Evolutionary conservation across 2,329 filamentous ascomycete species (phyloP).

Genomic region (Aureobasidium sp.): DNA sequence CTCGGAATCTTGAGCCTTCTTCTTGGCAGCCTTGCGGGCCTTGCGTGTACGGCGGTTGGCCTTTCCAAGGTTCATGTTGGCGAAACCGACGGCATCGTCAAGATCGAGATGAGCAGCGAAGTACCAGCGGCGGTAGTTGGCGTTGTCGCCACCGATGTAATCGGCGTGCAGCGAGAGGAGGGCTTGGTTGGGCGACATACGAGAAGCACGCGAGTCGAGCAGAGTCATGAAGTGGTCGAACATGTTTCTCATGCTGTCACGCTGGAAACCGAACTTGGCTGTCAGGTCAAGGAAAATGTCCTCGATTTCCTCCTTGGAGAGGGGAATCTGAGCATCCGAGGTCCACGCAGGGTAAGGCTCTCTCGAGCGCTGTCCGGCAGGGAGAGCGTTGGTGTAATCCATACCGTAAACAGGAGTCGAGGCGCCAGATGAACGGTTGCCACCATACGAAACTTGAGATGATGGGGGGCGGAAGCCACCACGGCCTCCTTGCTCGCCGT

Average conservation of each 20-base stretch:
- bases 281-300: slow-evolving; percentile 95
- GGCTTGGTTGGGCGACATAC: slow-evolving; percentile 98
- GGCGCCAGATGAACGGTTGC: slow-evolving; percentile 89
- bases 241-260: slow-evolving; percentile 99
- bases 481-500: slow-evolving; percentile 64
- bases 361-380: slow-evolving; percentile 81
- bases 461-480: slow-evolving; percentile 91
- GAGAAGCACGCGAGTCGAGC: slow-evolving; percentile 88
- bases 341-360: slow-evolving; percentile 99
- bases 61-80: slow-evolving; percentile 83
- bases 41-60: slow-evolving; percentile 71
- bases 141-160: slow-evolving; percentile 97
- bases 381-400: slow-evolving; percentile 86
- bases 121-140: slow-evolving; percentile 98
- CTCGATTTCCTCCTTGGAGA: slow-evolving; percentile 97
- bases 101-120: slow-evolving; percentile 95
- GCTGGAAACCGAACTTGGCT: slow-evolving; percentile 95
- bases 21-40: slow-evolving; percentile 74
- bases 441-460: slow-evolving; percentile 93
- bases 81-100: slow-evolving; percentile 90
- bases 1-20: slow-evolving; percentile 58
- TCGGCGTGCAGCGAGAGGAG: slow-evolving; percentile 91
- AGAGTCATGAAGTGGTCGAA: slow-evolving; percentile 98
- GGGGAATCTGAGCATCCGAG: slow-evolving; percentile 89
- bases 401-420: slow-evolving; percentile 97